Evolutionary conservation across 2,329 filamentous ascomycete genomes (phyloP).

Genomic region (Drechslerella dactyloides): DNA sequence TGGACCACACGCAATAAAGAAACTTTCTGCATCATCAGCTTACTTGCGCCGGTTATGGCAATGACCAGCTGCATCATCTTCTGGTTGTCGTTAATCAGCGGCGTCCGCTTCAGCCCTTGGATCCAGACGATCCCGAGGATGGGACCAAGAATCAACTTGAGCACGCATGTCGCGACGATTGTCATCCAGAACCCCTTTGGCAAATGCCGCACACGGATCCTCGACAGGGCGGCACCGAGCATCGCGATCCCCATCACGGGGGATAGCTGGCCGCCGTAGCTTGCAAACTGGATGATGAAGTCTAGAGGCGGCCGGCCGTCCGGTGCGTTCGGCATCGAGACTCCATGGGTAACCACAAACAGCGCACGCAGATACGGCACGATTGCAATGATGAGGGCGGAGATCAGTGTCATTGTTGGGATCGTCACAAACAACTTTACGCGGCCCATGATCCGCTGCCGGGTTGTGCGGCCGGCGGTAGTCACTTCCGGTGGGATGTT

Average conservation of each 20-base stretch:
- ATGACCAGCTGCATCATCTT: constrained; percentile 55
- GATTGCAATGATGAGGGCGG: constrained; percentile 53
- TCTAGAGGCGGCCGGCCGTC: constrained; percentile 54
- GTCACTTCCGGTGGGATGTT: constrained; percentile 24
- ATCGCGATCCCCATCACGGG: constrained; percentile 53
- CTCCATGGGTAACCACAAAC: constrained; percentile 49
- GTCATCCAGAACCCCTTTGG: constrained; percentile 55
- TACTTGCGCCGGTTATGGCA: constrained; percentile 53
- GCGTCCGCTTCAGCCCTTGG: constrained; percentile 51
- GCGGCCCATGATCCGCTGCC: constrained; percentile 43
- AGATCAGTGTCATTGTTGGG: constrained; percentile 52
- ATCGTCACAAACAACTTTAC: constrained; percentile 52
- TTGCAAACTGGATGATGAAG: constrained; percentile 54
- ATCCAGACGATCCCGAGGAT: constrained; percentile 55
- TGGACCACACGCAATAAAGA: not conserved
- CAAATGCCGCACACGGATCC: constrained; percentile 52
- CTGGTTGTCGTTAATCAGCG: constrained; percentile 51
- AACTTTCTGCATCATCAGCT: constrained; percentile 3
- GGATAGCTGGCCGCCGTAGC: constrained; percentile 52
- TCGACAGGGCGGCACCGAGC: constrained; percentile 53
- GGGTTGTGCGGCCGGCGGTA: constrained; percentile 24
- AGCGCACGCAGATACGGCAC: constrained; percentile 53
- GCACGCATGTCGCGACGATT: constrained; percentile 51
- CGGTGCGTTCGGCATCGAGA: constrained; percentile 52
- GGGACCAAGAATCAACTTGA: constrained; percentile 54